Evolutionary conservation across 768 basidiomycete species (phyloP).

Genomic region (Amanita subjunquillea): DNA sequence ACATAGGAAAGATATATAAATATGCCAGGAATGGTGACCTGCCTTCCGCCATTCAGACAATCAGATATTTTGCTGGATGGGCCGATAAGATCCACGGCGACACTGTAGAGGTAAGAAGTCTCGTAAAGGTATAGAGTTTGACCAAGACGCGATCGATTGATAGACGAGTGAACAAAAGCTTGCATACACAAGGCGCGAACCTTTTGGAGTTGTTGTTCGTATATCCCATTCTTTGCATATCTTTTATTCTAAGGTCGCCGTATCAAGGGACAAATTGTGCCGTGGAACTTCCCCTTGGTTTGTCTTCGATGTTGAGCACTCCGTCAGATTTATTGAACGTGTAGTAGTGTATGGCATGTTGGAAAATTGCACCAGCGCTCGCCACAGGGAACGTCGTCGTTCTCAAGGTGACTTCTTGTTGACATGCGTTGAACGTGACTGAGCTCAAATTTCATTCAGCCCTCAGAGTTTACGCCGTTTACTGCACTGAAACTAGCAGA

Average conservation of each 20-base stretch:
- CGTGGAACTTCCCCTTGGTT: slow-evolving; percentile 4
- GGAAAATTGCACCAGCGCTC: slow-evolving; percentile 70
- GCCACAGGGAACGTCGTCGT: slow-evolving; percentile 68
- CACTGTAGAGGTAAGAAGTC: slow-evolving; percentile 39
- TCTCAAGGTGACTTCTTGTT: slow-evolving; percentile 33
- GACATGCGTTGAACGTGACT: background rate
- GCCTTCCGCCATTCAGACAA: slow-evolving; percentile 12
- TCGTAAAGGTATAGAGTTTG: background rate
- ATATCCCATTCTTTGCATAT: background rate
- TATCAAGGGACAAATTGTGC: slow-evolving; percentile 1
- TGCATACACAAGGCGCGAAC: slow-evolving; percentile 19
- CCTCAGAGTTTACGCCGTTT: slow-evolving; percentile 67
- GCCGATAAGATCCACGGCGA: slow-evolving; percentile 74
- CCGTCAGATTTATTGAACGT: too few species aligned
- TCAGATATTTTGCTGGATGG: slow-evolving; percentile 80
- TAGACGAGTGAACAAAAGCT: slow-evolving; percentile 19
- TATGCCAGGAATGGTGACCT: background rate
- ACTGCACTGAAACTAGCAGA: slow-evolving; percentile 42
- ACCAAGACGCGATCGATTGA: background rate
- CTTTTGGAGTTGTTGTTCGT: slow-evolving; percentile 15
- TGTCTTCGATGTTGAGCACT: background rate
- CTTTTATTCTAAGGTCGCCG: background rate
- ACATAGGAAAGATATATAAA: background rate
- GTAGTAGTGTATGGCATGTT: slow-evolving; percentile 36
- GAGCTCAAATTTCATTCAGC: slow-evolving; percentile 19